These are phyloP conservation scores for Fallopia convolvulus DNA, from an alignment of 148 eudicot species.

Conservation along the genomic window DNA sequence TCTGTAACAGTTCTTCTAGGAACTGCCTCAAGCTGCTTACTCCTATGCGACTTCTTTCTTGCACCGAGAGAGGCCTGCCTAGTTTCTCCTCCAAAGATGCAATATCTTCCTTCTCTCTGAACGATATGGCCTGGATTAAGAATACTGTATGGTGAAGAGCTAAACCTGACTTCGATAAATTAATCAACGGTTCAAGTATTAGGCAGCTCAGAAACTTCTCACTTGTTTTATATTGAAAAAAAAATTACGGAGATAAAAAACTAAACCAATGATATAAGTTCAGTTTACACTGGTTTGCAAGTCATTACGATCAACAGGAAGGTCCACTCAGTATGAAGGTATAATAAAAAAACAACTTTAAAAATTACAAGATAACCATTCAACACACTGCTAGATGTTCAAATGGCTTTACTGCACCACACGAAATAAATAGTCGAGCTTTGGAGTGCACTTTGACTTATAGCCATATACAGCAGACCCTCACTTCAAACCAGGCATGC, in stretches of 20 bases:
- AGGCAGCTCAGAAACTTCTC: background rate
- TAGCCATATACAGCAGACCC: background rate
- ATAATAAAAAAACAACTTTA: background rate
- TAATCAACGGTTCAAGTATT: background rate
- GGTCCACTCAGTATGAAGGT: background rate
- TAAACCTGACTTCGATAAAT: background rate
- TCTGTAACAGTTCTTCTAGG: conserved; percentile 76
- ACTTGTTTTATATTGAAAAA: background rate
- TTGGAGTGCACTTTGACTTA: background rate
- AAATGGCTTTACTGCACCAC: background rate
- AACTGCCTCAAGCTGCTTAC: conserved; percentile 88
- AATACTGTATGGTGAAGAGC: background rate
- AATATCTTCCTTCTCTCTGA: conserved; percentile 80
- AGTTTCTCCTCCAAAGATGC: conserved; percentile 84
- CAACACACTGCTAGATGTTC: background rate
- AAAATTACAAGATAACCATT: background rate
- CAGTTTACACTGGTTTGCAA: background rate
- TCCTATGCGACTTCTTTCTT: conserved; percentile 91
- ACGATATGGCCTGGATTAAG: conserved; percentile 54
- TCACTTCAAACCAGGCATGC: background rate
- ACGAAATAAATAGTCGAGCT: background rate
- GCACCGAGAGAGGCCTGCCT: conserved; percentile 64
- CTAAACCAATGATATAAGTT: background rate
- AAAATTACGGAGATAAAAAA: background rate
- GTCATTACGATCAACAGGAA: background rate